Evolutionary conservation across 192 early-diverging fungal genomes (phyloP), one percentile per base, ranked within the genome.

Genomic region (Podila clonocystis): DNA sequence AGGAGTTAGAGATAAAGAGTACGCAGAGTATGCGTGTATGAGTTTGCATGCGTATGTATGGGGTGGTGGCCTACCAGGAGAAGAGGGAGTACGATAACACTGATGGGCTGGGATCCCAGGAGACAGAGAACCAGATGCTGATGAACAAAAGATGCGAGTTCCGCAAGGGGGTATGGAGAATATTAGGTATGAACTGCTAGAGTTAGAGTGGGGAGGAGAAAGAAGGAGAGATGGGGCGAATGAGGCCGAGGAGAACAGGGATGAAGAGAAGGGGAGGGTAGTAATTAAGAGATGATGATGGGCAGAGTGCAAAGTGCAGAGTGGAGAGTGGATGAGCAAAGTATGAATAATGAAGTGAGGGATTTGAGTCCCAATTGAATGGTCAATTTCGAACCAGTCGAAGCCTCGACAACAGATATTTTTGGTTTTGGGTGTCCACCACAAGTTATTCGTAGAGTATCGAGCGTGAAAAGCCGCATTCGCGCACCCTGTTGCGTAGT

Each of bases 201-300:
- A 17, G 9, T 52, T 5, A 55, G 52, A 26, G 24, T 55, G 45
- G 64, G 45, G 48, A 8, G 48, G 34, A 19, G 19, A 34, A 22
- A 30, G 52, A 57, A 34, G 65, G 48, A 13, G 4, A 9, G 57
- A 20, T 7, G 20, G 45, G 4, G 67, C 2, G 13, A 45, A 20
- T 30, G 36, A 50, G 29, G 20, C 34, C 36, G 67, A 41, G 66
- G 50, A 58, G 15, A 24, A 59, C 22, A 58, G 22, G 19, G 24
- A 50, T 24, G 17, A 28, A 61, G n/a, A 38, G 45, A 36, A 41
- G 17, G 41, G 26, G 58, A 33, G 48, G 48, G 48, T 11, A 62
- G 49, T n/a, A 60, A 61, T 26, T 63, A 62, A 63, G 48, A 50
- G 50, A 57, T n/a, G 50, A 57, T 34, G 50, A 22, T 50, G 31